Evolutionary conservation across 2,329 filamentous ascomycete species (phyloP).

Genomic region (Knufia petricola): DNA sequence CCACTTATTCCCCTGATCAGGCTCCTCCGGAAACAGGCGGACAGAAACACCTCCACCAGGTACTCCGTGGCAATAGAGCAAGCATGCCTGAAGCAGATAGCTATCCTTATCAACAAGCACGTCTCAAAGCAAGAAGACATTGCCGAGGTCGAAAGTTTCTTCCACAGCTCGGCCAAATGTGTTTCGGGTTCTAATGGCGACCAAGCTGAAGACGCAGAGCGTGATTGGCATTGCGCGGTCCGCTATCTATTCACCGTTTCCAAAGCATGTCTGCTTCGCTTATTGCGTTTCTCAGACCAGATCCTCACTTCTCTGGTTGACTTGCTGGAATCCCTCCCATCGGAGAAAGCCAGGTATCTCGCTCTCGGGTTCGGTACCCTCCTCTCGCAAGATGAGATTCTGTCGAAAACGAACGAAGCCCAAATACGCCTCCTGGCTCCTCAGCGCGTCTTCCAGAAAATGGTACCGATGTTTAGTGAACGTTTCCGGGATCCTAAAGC

Average conservation of each 20-base stretch:
- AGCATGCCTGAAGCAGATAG: conserved; percentile 23
- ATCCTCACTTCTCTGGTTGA: conserved; percentile 43
- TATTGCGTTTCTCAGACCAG: conserved; percentile 38
- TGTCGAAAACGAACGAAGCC: conserved; percentile 52
- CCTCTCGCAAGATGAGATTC: conserved; percentile 50
- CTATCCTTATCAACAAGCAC: conserved; percentile 33
- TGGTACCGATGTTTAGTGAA: conserved; percentile 47
- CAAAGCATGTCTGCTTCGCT: conserved; percentile 51
- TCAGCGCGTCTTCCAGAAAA: conserved; percentile 53
- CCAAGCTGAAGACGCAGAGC: conserved; percentile 20
- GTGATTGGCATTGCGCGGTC: conserved; percentile 31
- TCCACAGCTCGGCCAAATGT: conserved; percentile 15
- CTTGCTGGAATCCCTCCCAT: conserved; percentile 32
- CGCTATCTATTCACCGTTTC: conserved; percentile 51
- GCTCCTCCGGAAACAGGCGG: conserved; percentile 23
- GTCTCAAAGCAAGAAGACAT: conserved; percentile 25
- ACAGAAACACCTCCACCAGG: conserved; percentile 12
- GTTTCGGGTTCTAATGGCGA: conserved; percentile 11
- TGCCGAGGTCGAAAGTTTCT: conserved; percentile 26
- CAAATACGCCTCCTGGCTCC: conserved; percentile 53
- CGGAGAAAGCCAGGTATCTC: conserved; percentile 40
- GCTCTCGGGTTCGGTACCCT: conserved; percentile 51
- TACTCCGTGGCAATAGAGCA: conserved; percentile 7
- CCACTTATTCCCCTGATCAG: conserved; percentile 18
- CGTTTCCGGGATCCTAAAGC: conserved; percentile 36